Evolutionary conservation across 352 stramenopile species (phyloP).

Genomic region (Hyaloperonospora brassicae): DNA sequence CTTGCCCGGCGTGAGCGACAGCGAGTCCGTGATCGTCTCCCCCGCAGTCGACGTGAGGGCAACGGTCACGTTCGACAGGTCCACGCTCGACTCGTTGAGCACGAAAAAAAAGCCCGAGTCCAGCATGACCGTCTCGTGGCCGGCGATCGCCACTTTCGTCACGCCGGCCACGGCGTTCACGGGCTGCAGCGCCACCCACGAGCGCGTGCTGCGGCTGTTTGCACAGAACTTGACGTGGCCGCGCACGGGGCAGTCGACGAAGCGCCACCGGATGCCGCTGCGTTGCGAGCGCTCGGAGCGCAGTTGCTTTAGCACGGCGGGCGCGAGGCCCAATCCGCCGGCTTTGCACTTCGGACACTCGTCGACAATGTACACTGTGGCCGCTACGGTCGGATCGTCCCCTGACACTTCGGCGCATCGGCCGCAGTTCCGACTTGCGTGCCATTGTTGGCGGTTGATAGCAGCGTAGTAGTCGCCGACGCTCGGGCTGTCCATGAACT

Average conservation of each 20-base stretch:
- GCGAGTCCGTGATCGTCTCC: conserved; percentile 41
- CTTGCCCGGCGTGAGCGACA: conserved; percentile 30
- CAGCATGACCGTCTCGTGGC: conserved; percentile 43
- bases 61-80: conserved; percentile 31
- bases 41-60: conserved; percentile 38
- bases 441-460: conserved; percentile 50
- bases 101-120: conserved; percentile 52
- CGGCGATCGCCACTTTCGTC: conserved; percentile 29
- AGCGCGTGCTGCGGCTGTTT: conserved; percentile 31
- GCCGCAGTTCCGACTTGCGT: conserved; percentile 44
- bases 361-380: conserved; percentile 53
- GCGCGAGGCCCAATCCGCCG: conserved; percentile 41
- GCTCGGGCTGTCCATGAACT: conserved; percentile 44
- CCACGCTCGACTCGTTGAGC: conserved; percentile 19
- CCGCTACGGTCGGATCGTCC: conserved; percentile 27
- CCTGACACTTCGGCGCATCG: conserved; percentile 56
- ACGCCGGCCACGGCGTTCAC: conserved; percentile 28
- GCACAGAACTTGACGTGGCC: conserved; percentile 40
- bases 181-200: conserved; percentile 38
- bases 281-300: conserved; percentile 23
- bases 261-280: conserved; percentile 36
- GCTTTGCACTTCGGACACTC: conserved; percentile 50
- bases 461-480: conserved; percentile 47
- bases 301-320: conserved; percentile 32
- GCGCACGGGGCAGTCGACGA: conserved; percentile 33